phyloP scores from a whole-genome alignment of 805 yeast species.

The Ogataea populi-albae region DNA sequence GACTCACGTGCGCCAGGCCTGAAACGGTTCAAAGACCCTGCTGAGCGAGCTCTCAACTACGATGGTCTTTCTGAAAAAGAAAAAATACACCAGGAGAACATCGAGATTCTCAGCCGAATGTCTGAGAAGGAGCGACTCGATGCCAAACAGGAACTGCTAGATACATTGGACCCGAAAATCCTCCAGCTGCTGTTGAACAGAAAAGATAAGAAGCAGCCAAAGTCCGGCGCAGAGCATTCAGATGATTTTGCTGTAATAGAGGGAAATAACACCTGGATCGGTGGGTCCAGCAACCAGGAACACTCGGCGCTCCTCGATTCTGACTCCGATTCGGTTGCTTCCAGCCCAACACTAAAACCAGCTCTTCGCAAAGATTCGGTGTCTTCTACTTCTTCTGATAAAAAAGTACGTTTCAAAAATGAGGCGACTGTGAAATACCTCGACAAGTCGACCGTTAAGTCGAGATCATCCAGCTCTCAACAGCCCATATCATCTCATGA shows the following conservation, averaged over 20 bases:
- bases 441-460: slow-evolving; percentile 7
- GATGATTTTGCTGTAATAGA: slow-evolving; percentile 24
- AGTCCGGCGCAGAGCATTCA: slow-evolving; percentile 15
- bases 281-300: slow-evolving; percentile 30
- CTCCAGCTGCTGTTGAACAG: slow-evolving; percentile 56
- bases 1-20: slow-evolving; percentile 4
- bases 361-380: slow-evolving; percentile 20
- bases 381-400: slow-evolving; percentile 18
- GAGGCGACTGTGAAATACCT: slow-evolving; percentile 33
- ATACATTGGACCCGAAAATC: slow-evolving; percentile 66
- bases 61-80: slow-evolving; percentile 57
- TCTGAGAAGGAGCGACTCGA: slow-evolving; percentile 58
- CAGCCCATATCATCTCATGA: slow-evolving; percentile 5
- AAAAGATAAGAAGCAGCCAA: slow-evolving; percentile 46
- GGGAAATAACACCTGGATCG: slow-evolving; percentile 2
- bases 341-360: slow-evolving; percentile 20
- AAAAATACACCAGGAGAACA: slow-evolving; percentile 73
- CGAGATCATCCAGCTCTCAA: slow-evolving; percentile 8
- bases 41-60: slow-evolving; percentile 15
- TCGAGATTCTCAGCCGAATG: slow-evolving; percentile 60
- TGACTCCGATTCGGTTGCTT: slow-evolving; percentile 13
- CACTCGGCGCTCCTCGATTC: slow-evolving; percentile 7
- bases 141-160: slow-evolving; percentile 65
- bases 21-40: slow-evolving; percentile 13
- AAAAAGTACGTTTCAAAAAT: slow-evolving; percentile 30